phyloP scores from a whole-genome alignment of 1,284 basidiomycete species.

The Papiliotrema fonsecae region DNA sequence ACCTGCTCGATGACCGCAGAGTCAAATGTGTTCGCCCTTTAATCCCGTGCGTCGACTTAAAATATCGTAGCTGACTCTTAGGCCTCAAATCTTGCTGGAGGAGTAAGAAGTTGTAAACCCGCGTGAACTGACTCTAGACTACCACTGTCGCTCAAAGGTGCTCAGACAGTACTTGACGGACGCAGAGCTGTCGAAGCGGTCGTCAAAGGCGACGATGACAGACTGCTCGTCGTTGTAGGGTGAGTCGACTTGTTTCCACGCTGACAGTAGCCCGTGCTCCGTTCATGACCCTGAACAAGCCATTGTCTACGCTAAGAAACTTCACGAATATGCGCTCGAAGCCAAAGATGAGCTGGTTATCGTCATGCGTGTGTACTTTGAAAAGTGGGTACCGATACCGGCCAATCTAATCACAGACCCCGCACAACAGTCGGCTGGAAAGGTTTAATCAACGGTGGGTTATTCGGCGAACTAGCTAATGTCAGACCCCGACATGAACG shows the following conservation, averaged over 20 bases:
- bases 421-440: conserved; percentile 75
- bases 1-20: conserved; percentile 76
- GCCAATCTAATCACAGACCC: conserved; percentile 50
- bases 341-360: conserved; percentile 85
- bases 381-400: conserved; percentile 63
- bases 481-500: conserved; percentile 81
- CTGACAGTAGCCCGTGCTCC: conserved; percentile 69
- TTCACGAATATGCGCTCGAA: conserved; percentile 73
- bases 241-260: conserved; percentile 44
- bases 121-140: conserved; percentile 46
- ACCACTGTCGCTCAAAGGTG: conserved; percentile 44
- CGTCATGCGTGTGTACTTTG: conserved; percentile 95
- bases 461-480: neutral
- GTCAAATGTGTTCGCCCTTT: conserved; percentile 80
- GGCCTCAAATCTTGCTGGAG: conserved; percentile 83
- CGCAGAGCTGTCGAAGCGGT: conserved; percentile 71
- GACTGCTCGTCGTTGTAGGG: conserved; percentile 83
- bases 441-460: conserved; percentile 54
- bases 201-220: conserved; percentile 77
- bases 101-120: conserved; percentile 61
- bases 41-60: conserved; percentile 56
- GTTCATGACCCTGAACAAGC: conserved; percentile 84
- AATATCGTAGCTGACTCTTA: conserved; percentile 12
- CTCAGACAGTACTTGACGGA: conserved; percentile 70
- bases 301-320: conserved; percentile 72